A percentile compares a stretch with the other conserved stretches of the same genome.
phyloP scores from a whole-genome alignment of 352 stramenopile genomes.

The Thalassiosira hispida region DNA sequence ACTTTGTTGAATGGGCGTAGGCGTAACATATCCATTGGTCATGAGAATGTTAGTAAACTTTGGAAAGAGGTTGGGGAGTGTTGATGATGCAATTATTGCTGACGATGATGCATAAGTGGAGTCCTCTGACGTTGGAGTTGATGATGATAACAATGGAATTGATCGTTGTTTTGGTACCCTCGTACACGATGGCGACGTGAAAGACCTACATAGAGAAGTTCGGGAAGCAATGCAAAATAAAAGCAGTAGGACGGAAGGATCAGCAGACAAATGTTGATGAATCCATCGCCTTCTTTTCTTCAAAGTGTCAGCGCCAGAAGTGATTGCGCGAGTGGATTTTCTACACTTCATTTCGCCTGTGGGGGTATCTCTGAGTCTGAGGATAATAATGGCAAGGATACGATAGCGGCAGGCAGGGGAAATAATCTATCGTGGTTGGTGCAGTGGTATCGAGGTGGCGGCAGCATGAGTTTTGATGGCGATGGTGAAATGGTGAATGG shows the following conservation, averaged over 20 bases:
- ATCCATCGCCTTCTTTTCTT: constrained; percentile 1
- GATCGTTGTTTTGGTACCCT: not conserved
- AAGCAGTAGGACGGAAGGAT: constrained; percentile 12
- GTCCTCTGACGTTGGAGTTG: not conserved
- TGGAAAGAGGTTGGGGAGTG: constrained; percentile 44
- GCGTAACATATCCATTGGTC: constrained; percentile 42
- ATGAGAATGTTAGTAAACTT: constrained; percentile 37
- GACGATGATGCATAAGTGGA: not conserved
- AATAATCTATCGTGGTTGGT: too few relatives aligned
- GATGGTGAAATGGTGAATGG: too few relatives aligned
- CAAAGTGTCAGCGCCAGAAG: not conserved
- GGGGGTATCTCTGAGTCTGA: too few relatives aligned
- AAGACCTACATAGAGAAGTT: constrained; percentile 9
- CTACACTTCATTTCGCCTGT: not conserved
- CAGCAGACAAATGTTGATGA: not conserved
- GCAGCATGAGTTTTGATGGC: too few relatives aligned
- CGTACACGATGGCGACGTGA: too few relatives aligned
- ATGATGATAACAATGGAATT: constrained; percentile 8
- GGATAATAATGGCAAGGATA: too few relatives aligned
- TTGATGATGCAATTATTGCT: not conserved
- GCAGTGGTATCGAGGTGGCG: too few relatives aligned
- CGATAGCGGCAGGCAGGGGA: too few relatives aligned
- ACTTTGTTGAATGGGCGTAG: constrained; percentile 63
- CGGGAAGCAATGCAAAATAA: constrained; percentile 1
- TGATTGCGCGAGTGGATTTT: not conserved